Base-by-base conservation (phyloP, 2,329 filamentous ascomycete genomes). In the Aspergillus aculeatinus region DNA sequence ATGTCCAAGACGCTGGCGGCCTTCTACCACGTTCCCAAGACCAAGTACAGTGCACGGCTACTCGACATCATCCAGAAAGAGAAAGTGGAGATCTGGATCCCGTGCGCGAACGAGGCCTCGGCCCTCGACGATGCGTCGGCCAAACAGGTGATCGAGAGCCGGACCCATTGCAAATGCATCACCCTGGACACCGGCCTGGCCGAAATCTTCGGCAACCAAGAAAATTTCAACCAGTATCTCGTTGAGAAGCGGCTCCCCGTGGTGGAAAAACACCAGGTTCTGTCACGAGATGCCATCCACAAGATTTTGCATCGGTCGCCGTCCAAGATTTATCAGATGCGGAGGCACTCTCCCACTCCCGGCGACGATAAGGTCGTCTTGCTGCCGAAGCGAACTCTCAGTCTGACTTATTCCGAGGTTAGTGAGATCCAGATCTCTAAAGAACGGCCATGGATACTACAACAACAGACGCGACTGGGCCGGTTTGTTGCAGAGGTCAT, bases 401-500 rank as follows among this genome's bases (percentile, higher is more conserved):
- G 75, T 11, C 79, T 85, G 60, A 91, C 88, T 0, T 79, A 79
- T 49, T 68, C 74, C 0, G 80, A 87, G 64, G 72, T 91, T 27
- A 78, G 79, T 14, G 74, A 77, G 16, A 79, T 92, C 14, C 76
- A 71, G 1, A 84, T 89, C 48, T 84, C 84, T 2, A 72, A 79
- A 12, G 70, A 80, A 0, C 77, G 79, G 2, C 84, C 88, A 0
- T 91, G 87, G 82, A 80, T 91, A 60, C 71, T 92, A 25, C 89
- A 93, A 69, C 85, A 91, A 69, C 90, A 83, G 71, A 84, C 90
- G 62, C 80, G 82, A 0, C 83, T 85, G 0, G 79, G 80, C 0
- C 89, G 92, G 70, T 92, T 87, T 70, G 90, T 87, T 73, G 91
- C 89, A 2, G 89, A 92, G 65, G 77, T 88, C 0, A 79, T 92